phyloP scores from a whole-genome alignment of 306 rosid species.

The Hylodesmum podocarpum region DNA sequence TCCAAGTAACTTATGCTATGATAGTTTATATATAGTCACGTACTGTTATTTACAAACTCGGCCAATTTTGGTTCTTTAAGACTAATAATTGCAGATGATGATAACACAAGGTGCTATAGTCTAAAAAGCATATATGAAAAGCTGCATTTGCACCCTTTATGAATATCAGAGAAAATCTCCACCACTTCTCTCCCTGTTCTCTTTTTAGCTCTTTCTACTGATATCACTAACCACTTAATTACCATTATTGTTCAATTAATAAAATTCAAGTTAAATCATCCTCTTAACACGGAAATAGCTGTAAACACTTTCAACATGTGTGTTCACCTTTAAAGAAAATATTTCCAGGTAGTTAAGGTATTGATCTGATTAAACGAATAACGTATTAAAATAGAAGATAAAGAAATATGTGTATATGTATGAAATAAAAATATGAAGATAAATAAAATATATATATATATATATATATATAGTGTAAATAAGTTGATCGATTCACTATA shows the following conservation, averaged over 20 bases:
- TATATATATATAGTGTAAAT: no score
- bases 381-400: no score
- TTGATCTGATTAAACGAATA: no score
- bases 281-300: not conserved
- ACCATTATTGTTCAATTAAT: not conserved
- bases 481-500: no score
- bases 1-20: not conserved
- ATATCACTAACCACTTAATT: not conserved
- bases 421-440: no score
- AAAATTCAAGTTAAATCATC: not conserved
- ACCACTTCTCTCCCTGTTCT: not conserved
- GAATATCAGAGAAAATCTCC: not conserved
- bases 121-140: slow-evolving; percentile 12
- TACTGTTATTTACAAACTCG: not conserved
- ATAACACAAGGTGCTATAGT: not conserved
- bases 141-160: slow-evolving; percentile 22
- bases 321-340: not conserved
- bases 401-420: no score
- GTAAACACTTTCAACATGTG: not conserved
- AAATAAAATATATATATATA: no score
- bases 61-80: not conserved
- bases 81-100: not conserved
- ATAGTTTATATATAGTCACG: not conserved
- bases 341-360: no score
- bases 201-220: not conserved